Conservation (phyloP, 2,329 filamentous ascomycete species). For the Epichloe gansuensis region DNA sequence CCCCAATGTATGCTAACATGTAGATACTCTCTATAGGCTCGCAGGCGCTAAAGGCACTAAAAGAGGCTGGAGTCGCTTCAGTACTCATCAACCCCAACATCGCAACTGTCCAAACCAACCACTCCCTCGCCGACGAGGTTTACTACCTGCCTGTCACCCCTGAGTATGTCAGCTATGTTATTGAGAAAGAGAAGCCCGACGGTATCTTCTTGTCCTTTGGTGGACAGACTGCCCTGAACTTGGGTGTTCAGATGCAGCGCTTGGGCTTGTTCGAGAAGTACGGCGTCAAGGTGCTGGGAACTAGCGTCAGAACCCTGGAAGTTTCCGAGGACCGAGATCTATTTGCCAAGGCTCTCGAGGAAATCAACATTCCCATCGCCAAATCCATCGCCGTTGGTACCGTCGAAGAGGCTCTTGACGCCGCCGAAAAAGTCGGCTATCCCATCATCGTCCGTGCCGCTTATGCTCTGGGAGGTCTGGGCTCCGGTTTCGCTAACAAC, state of each 20-base stretch:
- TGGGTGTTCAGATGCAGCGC: constrained; percentile 95
- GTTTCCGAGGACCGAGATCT: constrained; percentile 92
- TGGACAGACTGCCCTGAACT: constrained; percentile 90
- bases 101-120: constrained; percentile 94
- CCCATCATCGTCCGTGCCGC: constrained; percentile 97
- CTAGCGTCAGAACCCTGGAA: constrained; percentile 86
- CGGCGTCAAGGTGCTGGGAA: constrained; percentile 89
- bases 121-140: constrained; percentile 89
- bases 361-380: constrained; percentile 95
- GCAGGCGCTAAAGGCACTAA: constrained; percentile 91
- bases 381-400: constrained; percentile 89
- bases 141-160: constrained; percentile 97
- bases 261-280: constrained; percentile 93
- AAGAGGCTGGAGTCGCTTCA: constrained; percentile 83
- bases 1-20: constrained; percentile 8
- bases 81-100: constrained; percentile 98
- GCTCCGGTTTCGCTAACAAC: constrained; percentile 91
- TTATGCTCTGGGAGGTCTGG: constrained; percentile 89
- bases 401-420: constrained; percentile 81
- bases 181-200: constrained; percentile 89
- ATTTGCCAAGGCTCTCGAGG: constrained; percentile 87
- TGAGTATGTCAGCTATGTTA: constrained; percentile 95
- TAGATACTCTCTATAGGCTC: constrained; percentile 47
- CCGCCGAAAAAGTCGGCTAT: constrained; percentile 79
- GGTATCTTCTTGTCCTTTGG: constrained; percentile 96